Base-by-base conservation (phyloP, 1,139 yeast genomes). In the Pichia sp. region DNA sequence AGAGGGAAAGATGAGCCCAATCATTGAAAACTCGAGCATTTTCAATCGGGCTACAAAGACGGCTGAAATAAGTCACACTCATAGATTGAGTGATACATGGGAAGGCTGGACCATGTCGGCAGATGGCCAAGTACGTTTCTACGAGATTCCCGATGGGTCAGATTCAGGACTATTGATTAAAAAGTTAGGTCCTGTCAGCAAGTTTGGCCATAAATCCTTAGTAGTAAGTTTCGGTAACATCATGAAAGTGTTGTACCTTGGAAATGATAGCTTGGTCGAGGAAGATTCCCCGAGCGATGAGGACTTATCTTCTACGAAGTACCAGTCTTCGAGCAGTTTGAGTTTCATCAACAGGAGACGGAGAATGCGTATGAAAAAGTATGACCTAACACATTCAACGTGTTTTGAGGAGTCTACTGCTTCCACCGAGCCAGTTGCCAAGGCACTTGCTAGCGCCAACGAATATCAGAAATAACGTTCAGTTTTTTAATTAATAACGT, bases 71-170 rank as follows among this genome's bases (percentile, higher is more conserved):
- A 2, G 20, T 45, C 17, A 24, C 29, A 10, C 12, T 4, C 67
- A 63, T 4, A 60, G 59, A 27, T 41, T 66, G 30, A 61, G 63
- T 50, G 74, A 75, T 54, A 60, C 79, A 6, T 87, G 95, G 92
- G 91, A 87, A 67, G 95, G 95, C 0, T 89, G 90, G 78, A 84
- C 90, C 1, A 79, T 89, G 73, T 76, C 80, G 3, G 80, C 82
- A 29, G 78, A 79, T 57, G 95, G 96, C 0, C 77, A 77, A 49
- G 75, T 85, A 16, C 73, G 79, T 17, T 76, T 75, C 54, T 86
- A 85, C 64, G 80, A 79, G 50, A 79, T 87, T 50, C 93, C 93
- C 1, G 75, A 75, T 47, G 71, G 73, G 9, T 65, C 71, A 4
- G 72, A 73, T 51, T 69, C 72, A 6, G 78, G 77, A 2, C 72